Base-by-base conservation (phyloP, 441 rosid genomes). In the Geranium incanum region DNA sequence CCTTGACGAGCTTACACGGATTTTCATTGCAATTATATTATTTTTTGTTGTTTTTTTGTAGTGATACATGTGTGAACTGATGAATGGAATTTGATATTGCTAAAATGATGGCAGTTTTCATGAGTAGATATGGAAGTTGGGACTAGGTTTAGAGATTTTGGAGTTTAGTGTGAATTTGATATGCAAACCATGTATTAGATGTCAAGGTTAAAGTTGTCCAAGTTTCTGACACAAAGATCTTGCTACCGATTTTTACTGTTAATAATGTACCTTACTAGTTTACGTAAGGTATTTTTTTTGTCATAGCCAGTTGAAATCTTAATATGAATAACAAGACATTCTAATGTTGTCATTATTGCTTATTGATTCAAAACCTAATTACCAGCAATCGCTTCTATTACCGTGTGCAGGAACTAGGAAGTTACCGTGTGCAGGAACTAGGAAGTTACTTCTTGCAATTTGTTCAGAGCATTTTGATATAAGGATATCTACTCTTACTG, bases 351-450 rank as follows among this genome's bases (percentile, higher is more conserved):
- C 19, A 6, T 55, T 55, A 3, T 4, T 55, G 9, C 5, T 37
- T 67, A 69, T n/a, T 52, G 18, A 36, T 21, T 38, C 55, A 38
- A 59, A 41, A 59, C 41, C 69, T 52, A 68, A 13, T 6, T 57
- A 45, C 15, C 43, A 66, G 41, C 66, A 28, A 36, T 28, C 41
- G 13, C 33, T 33, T 12, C 68, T 65, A 7, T 65, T 23, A 9
- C 39, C 6, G 37, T 79, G 67, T 68, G 86, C 88, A 83, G 88
- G 78, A 21, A 21, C 21, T 21, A 21, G 21, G 21, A 67, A 64
- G 60, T 68, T 74, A 65, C 13, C 6, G 37, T 79, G 67, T 68
- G 86, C 88, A 83, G 88, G 78, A 21, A 21, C 21, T 21, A 21
- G 21, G 21, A 67, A 64, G 60, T 68, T 74, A 65, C 13, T 78